Conservation (phyloP, 768 basidiomycete genomes). For the Coprinellus aureogranulatus region DNA sequence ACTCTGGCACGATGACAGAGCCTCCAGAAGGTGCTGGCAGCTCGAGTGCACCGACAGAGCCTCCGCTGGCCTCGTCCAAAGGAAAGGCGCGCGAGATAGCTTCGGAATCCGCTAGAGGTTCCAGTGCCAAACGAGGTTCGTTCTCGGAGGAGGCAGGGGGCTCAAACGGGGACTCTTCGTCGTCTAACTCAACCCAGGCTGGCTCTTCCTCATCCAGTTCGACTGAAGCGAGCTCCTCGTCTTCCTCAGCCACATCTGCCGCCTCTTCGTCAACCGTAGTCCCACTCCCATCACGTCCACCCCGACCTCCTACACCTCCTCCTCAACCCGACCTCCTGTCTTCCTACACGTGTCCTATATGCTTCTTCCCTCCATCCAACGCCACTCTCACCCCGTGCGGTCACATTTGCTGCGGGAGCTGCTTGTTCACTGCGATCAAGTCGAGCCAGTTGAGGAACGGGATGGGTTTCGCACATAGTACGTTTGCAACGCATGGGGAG, state of each 20-base stretch:
- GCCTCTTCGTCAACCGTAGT: constrained; percentile 2
- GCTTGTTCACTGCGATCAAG: constrained; percentile 71
- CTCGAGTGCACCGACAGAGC: too few relatives aligned
- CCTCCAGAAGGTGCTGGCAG: too few relatives aligned
- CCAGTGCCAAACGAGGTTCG: too few relatives aligned
- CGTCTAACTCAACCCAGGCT: too few relatives aligned
- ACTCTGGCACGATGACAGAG: too few relatives aligned
- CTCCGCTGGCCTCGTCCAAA: too few relatives aligned
- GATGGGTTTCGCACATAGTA: constrained; percentile 23
- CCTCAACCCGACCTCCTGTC: constrained; percentile 35
- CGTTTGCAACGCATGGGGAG: neutral
- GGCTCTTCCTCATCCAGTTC: neutral
- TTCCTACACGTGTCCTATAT: constrained; percentile 76
- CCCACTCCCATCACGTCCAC: neutral
- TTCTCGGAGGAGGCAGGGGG: neutral
- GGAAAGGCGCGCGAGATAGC: too few relatives aligned
- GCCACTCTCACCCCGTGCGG: constrained; percentile 80
- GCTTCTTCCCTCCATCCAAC: constrained; percentile 65
- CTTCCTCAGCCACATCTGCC: neutral
- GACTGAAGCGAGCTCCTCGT: neutral
- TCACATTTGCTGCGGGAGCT: constrained; percentile 73
- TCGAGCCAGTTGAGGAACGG: constrained; percentile 50
- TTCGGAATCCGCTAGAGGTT: too few relatives aligned
- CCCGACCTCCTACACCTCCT: constrained; percentile 8
- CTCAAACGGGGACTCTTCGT: neutral